phyloP scores from a whole-genome alignment of 371 early-diverging fungal species.

The Mortierella sp. region DNA sequence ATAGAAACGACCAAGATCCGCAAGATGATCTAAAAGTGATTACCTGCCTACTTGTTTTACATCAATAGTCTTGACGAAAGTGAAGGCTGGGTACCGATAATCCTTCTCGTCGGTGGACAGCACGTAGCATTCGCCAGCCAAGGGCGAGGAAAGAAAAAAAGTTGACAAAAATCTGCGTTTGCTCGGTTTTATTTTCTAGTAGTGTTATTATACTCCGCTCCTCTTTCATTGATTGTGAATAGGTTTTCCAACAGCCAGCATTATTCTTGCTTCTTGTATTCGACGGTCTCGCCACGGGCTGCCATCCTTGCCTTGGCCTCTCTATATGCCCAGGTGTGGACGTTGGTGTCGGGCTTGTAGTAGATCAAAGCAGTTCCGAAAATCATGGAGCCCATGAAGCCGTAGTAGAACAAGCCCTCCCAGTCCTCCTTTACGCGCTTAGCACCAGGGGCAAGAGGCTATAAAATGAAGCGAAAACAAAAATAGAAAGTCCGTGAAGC shows the following conservation, averaged over 20 bases:
- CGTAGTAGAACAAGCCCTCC: constrained; percentile 69
- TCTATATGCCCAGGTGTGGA: constrained; percentile 57
- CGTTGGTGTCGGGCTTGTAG: constrained; percentile 77
- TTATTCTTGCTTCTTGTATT: constrained; percentile 54
- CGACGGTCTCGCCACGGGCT: constrained; percentile 53
- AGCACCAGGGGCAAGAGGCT: constrained; percentile 61
- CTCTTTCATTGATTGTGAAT: background rate
- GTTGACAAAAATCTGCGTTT: no score
- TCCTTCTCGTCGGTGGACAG: no score
- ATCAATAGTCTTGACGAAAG: no score
- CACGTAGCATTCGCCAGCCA: no score
- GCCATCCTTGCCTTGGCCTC: constrained; percentile 60
- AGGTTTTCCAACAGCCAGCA: no score
- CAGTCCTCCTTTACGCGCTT: constrained; percentile 77
- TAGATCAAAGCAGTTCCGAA: constrained; percentile 63
- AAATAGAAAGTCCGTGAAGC: background rate
- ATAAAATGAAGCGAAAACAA: background rate
- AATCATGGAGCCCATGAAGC: constrained; percentile 69
- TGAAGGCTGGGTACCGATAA: no score
- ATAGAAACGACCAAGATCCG: no score
- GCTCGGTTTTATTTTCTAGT: no score
- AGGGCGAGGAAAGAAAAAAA: no score
- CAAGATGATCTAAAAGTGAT: no score
- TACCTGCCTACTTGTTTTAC: no score
- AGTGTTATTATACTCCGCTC: no score